These are phyloP conservation scores for Colletotrichum trifolii DNA, from an alignment of 2,329 filamentous ascomycete genomes.

Conservation along the genomic window DNA sequence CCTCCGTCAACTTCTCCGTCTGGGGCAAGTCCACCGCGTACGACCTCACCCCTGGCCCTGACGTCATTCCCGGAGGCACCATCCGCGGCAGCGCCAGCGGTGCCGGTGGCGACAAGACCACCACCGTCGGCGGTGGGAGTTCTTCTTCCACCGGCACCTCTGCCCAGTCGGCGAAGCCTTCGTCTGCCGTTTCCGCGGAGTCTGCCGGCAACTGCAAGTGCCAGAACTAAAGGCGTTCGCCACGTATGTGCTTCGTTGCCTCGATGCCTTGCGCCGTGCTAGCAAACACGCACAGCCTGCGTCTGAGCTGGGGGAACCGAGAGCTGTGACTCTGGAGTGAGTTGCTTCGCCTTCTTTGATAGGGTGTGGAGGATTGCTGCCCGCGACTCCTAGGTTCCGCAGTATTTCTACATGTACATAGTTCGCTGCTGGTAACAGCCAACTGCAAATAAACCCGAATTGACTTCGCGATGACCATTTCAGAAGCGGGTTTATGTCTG, in stretches of 20 bases:
- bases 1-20: constrained; percentile 26
- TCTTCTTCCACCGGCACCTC: constrained; percentile 2
- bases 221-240: too few species aligned
- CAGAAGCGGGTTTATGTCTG: too few species aligned
- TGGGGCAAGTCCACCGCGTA: constrained; percentile 22
- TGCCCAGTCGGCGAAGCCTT: not conserved
- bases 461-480: not conserved
- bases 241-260: too few species aligned
- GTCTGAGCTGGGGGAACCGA: too few species aligned
- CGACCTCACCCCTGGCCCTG: constrained; percentile 8
- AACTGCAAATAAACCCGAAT: constrained; percentile 20
- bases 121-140: constrained; percentile 3
- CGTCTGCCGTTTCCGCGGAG: not conserved
- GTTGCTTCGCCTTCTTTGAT: too few species aligned
- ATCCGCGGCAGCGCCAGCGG: constrained; percentile 32
- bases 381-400: not conserved
- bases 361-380: not conserved
- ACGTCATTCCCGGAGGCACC: constrained; percentile 32
- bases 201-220: not conserved
- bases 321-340: too few species aligned
- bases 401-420: constrained; percentile 16
- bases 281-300: too few species aligned
- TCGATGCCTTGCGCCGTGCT: too few species aligned
- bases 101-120: constrained; percentile 20
- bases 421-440: constrained; percentile 19